Base-by-base conservation (phyloP, 441 rosid genomes). In the Lepidium campestre region DNA sequence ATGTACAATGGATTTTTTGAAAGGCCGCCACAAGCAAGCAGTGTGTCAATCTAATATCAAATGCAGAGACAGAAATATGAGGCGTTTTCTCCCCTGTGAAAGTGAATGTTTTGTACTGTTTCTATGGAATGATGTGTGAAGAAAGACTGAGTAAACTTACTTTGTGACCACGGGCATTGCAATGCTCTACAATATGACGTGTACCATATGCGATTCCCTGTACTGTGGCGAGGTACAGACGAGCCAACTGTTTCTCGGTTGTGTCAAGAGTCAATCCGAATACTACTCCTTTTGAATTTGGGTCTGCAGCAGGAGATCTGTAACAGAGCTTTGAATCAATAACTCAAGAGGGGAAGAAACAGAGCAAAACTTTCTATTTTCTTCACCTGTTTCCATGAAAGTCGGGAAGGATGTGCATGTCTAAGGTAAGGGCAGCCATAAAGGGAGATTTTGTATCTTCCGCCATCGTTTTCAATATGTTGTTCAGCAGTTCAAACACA, bases 201-300 rank as follows among this genome's bases (percentile, higher is more conserved):
- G 99, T 89, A 57, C 97, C 95, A 70, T 89, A 93, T n/a, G 99
- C 99, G 67, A 93, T 85, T 42, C 88, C 91, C 70, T 93, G 95
- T 11, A 86, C 49, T 25, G 90, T 78, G 44, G 99, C 96, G 40
- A 93, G 85, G 75, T 93, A 91, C 17, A 89, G 61, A 65, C 88
- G 86, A 78, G 99, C 96, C 77, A 93, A 71, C 74, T 86, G 96
- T 67, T 65, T 86, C 72, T 93, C 96, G 47, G 96, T 87, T 53
- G 91, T 73, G 61, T 89, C 88, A 19, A 91, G 89, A 22, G 95
- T 85, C 80, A 91, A 65, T 46, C 99, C 96, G 60, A 77, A 87
- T 17, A 93, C 68, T 45, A 86, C 80, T 70, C 99, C 99, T 78
- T 82, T 93, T 2, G 88, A 85, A 74, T 78, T 91, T 48, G 99